These are phyloP conservation scores for Saccharomyces hybrid DNA, from an alignment of 1,139 yeast species.

Conservation along the genomic window DNA sequence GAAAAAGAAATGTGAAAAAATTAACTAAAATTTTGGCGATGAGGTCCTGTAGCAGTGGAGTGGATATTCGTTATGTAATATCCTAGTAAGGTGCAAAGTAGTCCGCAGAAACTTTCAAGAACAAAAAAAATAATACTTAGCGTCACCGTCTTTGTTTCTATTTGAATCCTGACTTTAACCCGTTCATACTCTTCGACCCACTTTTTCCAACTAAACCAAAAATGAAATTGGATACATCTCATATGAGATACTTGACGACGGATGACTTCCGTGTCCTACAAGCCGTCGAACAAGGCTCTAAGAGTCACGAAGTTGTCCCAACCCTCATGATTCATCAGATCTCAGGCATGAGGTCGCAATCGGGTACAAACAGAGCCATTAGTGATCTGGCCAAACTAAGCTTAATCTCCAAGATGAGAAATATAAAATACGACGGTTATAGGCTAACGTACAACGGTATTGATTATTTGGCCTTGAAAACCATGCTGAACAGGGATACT, in stretches of 20 bases:
- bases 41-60: not conserved
- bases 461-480: conserved; percentile 82
- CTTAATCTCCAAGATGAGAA: conserved; percentile 66
- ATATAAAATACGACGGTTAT: conserved; percentile 89
- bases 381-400: conserved; percentile 82
- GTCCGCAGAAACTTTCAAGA: no score
- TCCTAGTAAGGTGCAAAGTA: no score
- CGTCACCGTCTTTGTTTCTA: no score
- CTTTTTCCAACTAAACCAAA: conserved; percentile 7
- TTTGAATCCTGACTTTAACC: no score
- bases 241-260: conserved; percentile 83
- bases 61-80: no score
- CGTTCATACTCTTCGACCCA: no score
- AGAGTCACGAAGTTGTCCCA: conserved; percentile 93
- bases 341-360: conserved; percentile 67
- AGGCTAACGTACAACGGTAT: conserved; percentile 80
- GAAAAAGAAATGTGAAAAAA: not conserved
- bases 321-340: conserved; percentile 72
- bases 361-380: conserved; percentile 72
- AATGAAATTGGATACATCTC: conserved; percentile 88
- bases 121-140: no score
- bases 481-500: conserved; percentile 66
- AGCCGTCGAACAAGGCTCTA: conserved; percentile 85
- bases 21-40: not conserved
- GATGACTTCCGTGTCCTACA: conserved; percentile 87